Evolutionary conservation across 257 asterid genomes (phyloP), one percentile per base, ranked within the genome.

Genomic region (Forsythia viridissima): DNA sequence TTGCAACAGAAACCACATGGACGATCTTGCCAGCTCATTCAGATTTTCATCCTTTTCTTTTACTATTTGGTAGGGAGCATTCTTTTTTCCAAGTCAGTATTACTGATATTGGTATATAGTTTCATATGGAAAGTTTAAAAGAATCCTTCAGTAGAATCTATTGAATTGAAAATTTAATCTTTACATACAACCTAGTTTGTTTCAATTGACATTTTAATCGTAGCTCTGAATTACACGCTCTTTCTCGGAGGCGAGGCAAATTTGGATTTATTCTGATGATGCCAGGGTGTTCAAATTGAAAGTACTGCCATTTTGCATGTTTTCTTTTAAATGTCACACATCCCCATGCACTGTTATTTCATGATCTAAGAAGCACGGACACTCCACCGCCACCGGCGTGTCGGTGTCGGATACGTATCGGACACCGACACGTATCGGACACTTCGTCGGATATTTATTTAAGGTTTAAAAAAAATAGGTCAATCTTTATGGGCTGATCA

Each of bases 191-290:
- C 15, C 15, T 48, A 63, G 15, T 51, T 78, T 70, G 72, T 71
- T 42, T 42, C 13, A 71, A 18, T 57, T 57, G 66, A 57, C 66
- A 57, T 57, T 57, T 57, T 20, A n/a, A 57, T 20, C 34, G n/a
- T 57, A n/a, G 21, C 66, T n/a, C 34, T 57, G 30, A 57, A 57
- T 57, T n/a, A 57, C 30, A 16, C 0, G 66, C 34, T n/a, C 4
- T 52, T 46, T 68, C 43, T 30, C 36, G 24, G 11, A 15, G 77
- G 72, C 46, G 61, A 65, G n/a, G 20, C 71, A 15, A 4, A 30
- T 37, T 68, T 59, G 77, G 77, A 20, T 73, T 72, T 79, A 71
- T 63, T 44, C 46, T 39, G 39, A 67, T 43, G 52, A 79, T 57
- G 55, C 48, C 71, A 18, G 30, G 51, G 20, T 16, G 42, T 43